Conservation (phyloP, 306 rosid species). For the Castanospermum australe region DNA sequence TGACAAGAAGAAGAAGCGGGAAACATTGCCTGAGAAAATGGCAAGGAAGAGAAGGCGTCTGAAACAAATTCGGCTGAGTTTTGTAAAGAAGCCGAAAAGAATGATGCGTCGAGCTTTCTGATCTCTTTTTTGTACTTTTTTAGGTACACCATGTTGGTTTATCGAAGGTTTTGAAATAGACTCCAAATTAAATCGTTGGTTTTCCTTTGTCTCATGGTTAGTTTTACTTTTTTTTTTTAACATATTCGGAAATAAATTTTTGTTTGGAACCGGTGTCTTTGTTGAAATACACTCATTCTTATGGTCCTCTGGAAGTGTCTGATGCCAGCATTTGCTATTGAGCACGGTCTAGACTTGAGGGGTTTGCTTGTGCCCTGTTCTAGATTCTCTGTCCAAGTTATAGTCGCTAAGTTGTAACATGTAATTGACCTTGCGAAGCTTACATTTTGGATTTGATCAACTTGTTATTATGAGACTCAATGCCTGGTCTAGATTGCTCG, state of each 20-base stretch:
- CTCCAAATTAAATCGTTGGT: conserved; percentile 16
- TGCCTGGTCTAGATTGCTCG: background rate
- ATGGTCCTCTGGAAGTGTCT: background rate
- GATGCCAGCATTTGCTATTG: background rate
- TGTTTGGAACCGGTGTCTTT: background rate
- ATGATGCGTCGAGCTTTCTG: conserved; percentile 43
- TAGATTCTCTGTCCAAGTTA: background rate
- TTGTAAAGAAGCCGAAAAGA: conserved; percentile 66
- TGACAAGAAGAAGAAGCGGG: conserved; percentile 58
- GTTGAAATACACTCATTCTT: background rate
- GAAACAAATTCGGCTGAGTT: conserved; percentile 77
- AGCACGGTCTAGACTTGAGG: background rate
- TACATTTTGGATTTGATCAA: background rate
- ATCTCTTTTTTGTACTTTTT: conserved; percentile 3
- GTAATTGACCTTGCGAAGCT: background rate
- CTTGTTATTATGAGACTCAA: background rate
- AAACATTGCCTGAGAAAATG: conserved; percentile 90
- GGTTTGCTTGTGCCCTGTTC: background rate
- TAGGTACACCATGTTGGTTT: background rate
- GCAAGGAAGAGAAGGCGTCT: conserved; percentile 86
- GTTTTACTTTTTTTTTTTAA: background rate
- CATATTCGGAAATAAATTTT: background rate
- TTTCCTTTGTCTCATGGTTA: conserved; percentile 27
- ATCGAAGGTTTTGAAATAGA: conserved; percentile 24
- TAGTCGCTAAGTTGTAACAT: background rate